These are phyloP conservation scores for Acacia crassicarpa DNA, from an alignment of 306 rosid species.

Conservation along the genomic window DNA sequence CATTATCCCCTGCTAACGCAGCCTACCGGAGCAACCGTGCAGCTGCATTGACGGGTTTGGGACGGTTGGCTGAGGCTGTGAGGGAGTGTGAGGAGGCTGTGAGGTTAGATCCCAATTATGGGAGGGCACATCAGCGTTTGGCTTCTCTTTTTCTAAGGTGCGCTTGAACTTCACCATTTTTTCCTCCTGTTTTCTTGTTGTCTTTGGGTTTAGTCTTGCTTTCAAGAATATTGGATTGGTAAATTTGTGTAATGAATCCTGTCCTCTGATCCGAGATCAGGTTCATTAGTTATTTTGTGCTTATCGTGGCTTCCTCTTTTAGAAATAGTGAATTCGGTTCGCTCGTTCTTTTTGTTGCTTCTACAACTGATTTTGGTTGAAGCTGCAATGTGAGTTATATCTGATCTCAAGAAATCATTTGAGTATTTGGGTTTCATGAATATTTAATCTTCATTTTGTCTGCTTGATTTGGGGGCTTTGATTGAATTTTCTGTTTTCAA, in stretches of 20 bases:
- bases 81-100: slow-evolving; percentile 75
- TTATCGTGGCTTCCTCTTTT: neutral
- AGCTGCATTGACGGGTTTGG: slow-evolving; percentile 72
- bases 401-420: neutral
- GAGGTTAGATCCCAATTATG: slow-evolving; percentile 74
- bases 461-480: neutral
- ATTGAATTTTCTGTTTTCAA: neutral
- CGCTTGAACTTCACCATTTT: neutral
- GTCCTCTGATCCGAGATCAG: neutral
- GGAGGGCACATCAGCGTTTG: slow-evolving; percentile 78
- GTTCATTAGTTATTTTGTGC: neutral
- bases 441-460: neutral
- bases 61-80: slow-evolving; percentile 69
- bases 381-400: neutral
- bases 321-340: neutral
- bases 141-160: slow-evolving; percentile 66
- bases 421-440: neutral
- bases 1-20: slow-evolving; percentile 64
- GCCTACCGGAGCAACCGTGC: slow-evolving; percentile 80
- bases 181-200: neutral
- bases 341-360: neutral
- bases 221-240: neutral
- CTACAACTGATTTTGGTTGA: neutral
- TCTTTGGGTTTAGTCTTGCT: neutral
- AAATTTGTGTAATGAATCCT: neutral